Percentiles rank a stretch among this genome's conserved stretches.
These are phyloP conservation scores for Cucurbita pepo DNA, from an alignment of 306 rosid species.

Conservation along the genomic window DNA sequence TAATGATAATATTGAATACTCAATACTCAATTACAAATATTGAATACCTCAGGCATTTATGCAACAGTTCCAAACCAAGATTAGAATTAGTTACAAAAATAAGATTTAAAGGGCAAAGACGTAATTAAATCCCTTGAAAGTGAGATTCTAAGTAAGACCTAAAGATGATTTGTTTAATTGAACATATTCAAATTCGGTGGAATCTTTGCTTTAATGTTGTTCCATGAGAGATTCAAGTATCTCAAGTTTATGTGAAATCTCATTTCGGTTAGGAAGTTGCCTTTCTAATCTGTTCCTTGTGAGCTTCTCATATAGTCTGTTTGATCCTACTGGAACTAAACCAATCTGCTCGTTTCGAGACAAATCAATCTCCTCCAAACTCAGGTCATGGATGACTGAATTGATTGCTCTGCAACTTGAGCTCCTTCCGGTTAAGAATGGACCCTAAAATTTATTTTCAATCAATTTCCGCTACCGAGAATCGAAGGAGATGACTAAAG, in stretches of 20 bases:
- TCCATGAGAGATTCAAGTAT: slow-evolving; percentile 78
- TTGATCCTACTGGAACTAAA: too few relatives aligned
- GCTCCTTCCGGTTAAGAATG: slow-evolving; percentile 50
- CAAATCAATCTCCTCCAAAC: slow-evolving; percentile 57
- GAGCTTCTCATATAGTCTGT: slow-evolving; percentile 40
- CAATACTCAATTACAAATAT: too few relatives aligned
- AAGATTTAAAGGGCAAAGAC: too few relatives aligned
- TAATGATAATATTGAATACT: too few relatives aligned
- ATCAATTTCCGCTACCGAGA: too few relatives aligned
- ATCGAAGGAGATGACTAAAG: too few relatives aligned
- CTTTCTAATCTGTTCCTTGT: slow-evolving; percentile 32
- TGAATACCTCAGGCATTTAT: too few relatives aligned
- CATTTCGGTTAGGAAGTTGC: slow-evolving; percentile 52
- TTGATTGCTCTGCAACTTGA: slow-evolving; percentile 36
- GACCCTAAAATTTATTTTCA: not conserved
- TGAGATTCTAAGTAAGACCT: too few relatives aligned
- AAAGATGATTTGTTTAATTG: too few relatives aligned
- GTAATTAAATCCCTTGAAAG: too few relatives aligned
- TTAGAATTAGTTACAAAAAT: too few relatives aligned
- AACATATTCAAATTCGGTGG: slow-evolving; percentile 52
- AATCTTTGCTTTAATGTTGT: slow-evolving; percentile 49
- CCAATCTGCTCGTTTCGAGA: slow-evolving; percentile 43
- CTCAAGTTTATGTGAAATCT: slow-evolving; percentile 42
- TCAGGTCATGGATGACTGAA: slow-evolving; percentile 54
- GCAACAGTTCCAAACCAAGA: too few relatives aligned